Percentiles rank a stretch among this genome's conserved stretches.
Conservation (phyloP, 139 green algal species). For the Chlamydomonas sp. region DNA sequence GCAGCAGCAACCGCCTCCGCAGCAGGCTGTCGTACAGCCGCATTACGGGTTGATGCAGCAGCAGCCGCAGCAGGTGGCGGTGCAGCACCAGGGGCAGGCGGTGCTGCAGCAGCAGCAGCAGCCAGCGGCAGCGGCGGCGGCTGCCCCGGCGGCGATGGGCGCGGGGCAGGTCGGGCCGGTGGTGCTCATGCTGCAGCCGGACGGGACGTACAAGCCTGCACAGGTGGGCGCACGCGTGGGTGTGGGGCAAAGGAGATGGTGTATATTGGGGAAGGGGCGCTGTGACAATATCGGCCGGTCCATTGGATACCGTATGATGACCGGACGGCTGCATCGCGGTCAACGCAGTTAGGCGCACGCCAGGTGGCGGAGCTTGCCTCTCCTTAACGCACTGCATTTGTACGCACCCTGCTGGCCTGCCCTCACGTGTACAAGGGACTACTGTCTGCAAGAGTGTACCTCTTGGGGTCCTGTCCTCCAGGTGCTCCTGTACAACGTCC, state of each 20-base stretch:
- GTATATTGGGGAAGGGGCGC: too few relatives aligned
- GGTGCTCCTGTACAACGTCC: constrained; percentile 15
- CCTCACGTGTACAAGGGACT: neutral
- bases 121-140: neutral
- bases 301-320: neutral
- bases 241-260: too few relatives aligned
- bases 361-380: neutral
- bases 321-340: neutral
- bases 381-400: neutral
- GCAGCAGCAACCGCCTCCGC: neutral
- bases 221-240: neutral
- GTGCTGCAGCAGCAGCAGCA: neutral
- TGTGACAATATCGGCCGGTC: too few relatives aligned
- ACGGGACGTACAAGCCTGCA: constrained; percentile 36
- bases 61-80: neutral
- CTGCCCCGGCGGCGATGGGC: neutral
- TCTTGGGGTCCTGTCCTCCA: neutral
- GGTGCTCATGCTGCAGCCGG: constrained; percentile 36
- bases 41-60: too few relatives aligned
- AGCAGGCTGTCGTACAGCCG: neutral
- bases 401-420: neutral
- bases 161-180: constrained; percentile 22
- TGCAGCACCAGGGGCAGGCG: neutral
- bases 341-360: neutral
- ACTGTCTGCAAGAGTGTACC: neutral